These are phyloP conservation scores for Neurospora intermedia DNA, from an alignment of 495 filamentous ascomycete genomes.

Conservation along the genomic window DNA sequence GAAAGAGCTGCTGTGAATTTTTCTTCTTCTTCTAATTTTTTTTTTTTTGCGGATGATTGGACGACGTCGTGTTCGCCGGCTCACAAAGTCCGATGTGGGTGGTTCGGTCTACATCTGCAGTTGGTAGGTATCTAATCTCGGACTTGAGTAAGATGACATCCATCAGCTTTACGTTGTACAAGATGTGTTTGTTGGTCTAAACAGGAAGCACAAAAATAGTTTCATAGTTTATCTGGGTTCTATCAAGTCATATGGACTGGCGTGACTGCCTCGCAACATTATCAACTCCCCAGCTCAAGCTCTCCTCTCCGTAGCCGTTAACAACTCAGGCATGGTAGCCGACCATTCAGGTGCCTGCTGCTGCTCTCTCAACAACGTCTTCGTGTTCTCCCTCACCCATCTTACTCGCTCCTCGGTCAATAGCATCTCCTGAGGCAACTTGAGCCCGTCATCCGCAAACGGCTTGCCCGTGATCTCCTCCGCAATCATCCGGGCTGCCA, in stretches of 20 bases:
- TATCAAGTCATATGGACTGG: neutral
- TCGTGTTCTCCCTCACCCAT: conserved; percentile 7
- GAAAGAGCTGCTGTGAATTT: neutral
- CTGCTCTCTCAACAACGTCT: conserved; percentile 2
- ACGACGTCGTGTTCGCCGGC: neutral
- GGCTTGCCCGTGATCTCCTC: conserved; percentile 45
- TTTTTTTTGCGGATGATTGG: neutral
- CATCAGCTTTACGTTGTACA: neutral
- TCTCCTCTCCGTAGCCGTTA: conserved; percentile 1
- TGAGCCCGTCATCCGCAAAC: conserved; percentile 1
- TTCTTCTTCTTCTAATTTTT: too few species aligned
- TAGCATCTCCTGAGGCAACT: conserved; percentile 35
- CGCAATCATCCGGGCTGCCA: conserved; percentile 56
- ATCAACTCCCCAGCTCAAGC: neutral
- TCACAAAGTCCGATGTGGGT: neutral
- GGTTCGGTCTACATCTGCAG: neutral
- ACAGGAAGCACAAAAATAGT: neutral
- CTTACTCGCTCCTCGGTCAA: conserved; percentile 32
- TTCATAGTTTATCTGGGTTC: neutral
- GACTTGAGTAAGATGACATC: neutral
- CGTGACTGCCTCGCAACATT: neutral
- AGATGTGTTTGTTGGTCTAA: too few species aligned
- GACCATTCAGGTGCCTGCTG: conserved; percentile 11
- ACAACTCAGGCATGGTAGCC: conserved; percentile 5
- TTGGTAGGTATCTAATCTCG: neutral